Evolutionary conservation across 148 eudicot genomes (phyloP).

Genomic region (Polygonum maritimum): DNA sequence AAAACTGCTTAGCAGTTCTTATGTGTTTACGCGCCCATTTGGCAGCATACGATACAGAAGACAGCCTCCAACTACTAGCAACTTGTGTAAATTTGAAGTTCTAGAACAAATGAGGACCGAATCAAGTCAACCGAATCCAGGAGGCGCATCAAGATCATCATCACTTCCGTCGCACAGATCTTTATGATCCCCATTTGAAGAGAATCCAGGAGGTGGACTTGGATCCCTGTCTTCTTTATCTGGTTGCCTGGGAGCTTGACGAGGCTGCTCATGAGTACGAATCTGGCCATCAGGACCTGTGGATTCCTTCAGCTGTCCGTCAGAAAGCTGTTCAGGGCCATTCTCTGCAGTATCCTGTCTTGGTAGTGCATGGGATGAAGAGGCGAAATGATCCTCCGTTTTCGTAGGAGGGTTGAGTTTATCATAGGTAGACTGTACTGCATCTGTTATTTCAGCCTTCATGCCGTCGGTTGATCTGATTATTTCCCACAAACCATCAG

Average conservation of each 20-base stretch:
- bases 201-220: constrained; percentile 38
- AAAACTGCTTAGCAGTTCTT: too few species aligned
- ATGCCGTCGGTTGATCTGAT: constrained; percentile 63
- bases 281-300: background rate
- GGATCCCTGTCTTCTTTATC: constrained; percentile 17
- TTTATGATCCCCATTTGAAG: constrained; percentile 20
- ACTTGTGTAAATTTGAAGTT: background rate
- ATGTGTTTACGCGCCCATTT: too few species aligned
- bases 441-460: constrained; percentile 59
- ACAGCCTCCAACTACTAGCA: background rate
- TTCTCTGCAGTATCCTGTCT: constrained; percentile 13
- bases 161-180: constrained; percentile 28
- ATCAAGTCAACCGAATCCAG: constrained; percentile 61
- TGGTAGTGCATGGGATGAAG: constrained; percentile 14
- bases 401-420: constrained; percentile 41
- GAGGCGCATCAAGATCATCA: constrained; percentile 83
- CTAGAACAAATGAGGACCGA: background rate
- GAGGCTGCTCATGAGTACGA: constrained; percentile 17
- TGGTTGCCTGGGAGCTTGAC: constrained; percentile 13
- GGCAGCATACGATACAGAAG: background rate
- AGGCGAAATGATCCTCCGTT: constrained; percentile 26
- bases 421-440: constrained; percentile 59
- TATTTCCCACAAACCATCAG: constrained; percentile 68
- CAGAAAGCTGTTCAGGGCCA: constrained; percentile 19
- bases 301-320: constrained; percentile 20